Evolutionary conservation across 129 eudicot genomes (phyloP).

Genomic region (Pseudognaphalium luteoalbum): DNA sequence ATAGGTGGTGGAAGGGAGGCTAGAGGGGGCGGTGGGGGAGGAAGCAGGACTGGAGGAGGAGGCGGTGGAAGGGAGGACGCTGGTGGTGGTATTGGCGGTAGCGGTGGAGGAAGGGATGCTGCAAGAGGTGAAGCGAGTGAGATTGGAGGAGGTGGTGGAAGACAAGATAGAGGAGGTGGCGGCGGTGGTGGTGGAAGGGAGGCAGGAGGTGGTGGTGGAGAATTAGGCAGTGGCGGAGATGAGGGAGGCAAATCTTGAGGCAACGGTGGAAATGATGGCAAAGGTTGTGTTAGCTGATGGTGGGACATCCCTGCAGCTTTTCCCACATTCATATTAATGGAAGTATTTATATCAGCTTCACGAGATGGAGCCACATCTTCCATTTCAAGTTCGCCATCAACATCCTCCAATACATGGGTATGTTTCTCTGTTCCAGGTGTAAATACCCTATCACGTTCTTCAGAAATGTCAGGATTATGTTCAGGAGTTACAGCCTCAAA

Average conservation of each 20-base stretch:
- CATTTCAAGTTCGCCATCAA: slow-evolving; percentile 98
- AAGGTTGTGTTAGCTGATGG: slow-evolving; percentile 30
- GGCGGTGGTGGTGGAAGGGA: slow-evolving; percentile 40
- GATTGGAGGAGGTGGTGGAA: slow-evolving; percentile 33
- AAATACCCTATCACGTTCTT: slow-evolving; percentile 33
- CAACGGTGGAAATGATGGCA: slow-evolving; percentile 50
- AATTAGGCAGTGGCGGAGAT: slow-evolving; percentile 54
- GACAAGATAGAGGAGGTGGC: slow-evolving; percentile 10
- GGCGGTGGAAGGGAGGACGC: slow-evolving; percentile 31
- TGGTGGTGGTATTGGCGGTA: slow-evolving; percentile 19
- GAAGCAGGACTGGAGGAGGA: slow-evolving; percentile 17
- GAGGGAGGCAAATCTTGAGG: slow-evolving; percentile 57
- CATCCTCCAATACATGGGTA: slow-evolving; percentile 84
- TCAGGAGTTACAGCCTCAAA: slow-evolving; percentile 98
- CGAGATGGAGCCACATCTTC: slow-evolving; percentile 80
- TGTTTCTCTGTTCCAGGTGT: slow-evolving; percentile 58
- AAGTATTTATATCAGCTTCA: slow-evolving; percentile 37
- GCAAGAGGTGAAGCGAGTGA: slow-evolving; percentile 30
- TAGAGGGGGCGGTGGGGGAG: slow-evolving; percentile 28
- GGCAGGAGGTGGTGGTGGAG: slow-evolving; percentile 48
- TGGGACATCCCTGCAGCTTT: slow-evolving; percentile 27
- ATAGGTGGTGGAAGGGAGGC: slow-evolving; percentile 22
- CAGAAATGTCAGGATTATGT: slow-evolving; percentile 48
- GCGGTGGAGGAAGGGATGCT: slow-evolving; percentile 13
- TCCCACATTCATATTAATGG: slow-evolving; percentile 9